Conservation (phyloP, 495 filamentous ascomycete species). For the Corynascus novoguineensis region DNA sequence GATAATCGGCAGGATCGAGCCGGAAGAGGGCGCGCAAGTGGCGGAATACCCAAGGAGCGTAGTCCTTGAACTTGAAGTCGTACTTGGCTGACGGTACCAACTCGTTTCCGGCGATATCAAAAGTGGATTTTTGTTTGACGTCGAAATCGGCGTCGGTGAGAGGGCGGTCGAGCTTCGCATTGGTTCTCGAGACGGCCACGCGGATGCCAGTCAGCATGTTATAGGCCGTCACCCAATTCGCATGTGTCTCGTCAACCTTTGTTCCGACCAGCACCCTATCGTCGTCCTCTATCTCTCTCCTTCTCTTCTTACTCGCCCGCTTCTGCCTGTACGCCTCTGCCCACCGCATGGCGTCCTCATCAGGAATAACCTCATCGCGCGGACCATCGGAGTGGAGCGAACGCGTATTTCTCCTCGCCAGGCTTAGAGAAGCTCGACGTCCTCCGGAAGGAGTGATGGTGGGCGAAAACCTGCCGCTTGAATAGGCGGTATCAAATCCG, state of each 20-base stretch:
- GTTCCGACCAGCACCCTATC: constrained; percentile 94
- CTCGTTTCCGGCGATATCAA: constrained; percentile 97
- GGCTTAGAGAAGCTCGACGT: constrained; percentile 72
- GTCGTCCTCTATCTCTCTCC: constrained; percentile 86
- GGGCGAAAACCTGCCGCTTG: constrained; percentile 81
- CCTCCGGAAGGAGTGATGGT: constrained; percentile 48
- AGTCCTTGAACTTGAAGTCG: constrained; percentile 99
- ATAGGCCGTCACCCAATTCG: constrained; percentile 97
- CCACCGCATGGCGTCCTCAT: constrained; percentile 85
- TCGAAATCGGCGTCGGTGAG: constrained; percentile 87
- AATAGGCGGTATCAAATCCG: constrained; percentile 58
- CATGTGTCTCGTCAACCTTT: constrained; percentile 95
- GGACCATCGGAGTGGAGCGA: constrained; percentile 79
- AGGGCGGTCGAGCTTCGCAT: constrained; percentile 89
- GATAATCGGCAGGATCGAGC: constrained; percentile 93
- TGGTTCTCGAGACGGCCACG: constrained; percentile 91
- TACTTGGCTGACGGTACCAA: constrained; percentile 97
- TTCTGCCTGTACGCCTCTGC: constrained; percentile 89
- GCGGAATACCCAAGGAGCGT: constrained; percentile 98
- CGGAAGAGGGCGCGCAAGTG: constrained; percentile 83
- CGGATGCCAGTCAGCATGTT: constrained; percentile 99
- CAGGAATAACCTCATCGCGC: constrained; percentile 74
- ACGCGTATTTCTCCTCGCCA: constrained; percentile 74
- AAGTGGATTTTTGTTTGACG: constrained; percentile 92
- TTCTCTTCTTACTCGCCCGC: constrained; percentile 72